These are phyloP conservation scores for Eucalyptus pauciflora DNA, from an alignment of 345 rosid genomes.

Conservation along the genomic window DNA sequence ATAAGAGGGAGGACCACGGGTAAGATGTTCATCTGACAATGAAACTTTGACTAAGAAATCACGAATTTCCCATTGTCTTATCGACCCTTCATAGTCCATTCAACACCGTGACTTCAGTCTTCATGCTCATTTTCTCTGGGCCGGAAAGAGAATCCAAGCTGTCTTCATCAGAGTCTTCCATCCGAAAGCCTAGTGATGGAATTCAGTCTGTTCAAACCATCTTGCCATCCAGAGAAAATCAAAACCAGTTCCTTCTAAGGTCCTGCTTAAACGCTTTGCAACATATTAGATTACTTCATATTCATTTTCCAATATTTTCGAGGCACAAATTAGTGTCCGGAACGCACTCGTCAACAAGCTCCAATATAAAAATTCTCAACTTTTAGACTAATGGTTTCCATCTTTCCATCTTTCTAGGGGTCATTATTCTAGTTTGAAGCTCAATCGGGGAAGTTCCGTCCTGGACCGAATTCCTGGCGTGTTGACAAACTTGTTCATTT, in stretches of 20 bases:
- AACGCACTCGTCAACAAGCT: background rate
- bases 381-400: background rate
- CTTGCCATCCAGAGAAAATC: background rate
- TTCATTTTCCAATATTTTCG: background rate
- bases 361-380: background rate
- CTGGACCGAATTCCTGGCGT: background rate
- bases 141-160: background rate
- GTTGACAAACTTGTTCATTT: background rate
- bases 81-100: background rate
- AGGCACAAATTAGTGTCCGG: rapidly evolving
- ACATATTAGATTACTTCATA: background rate
- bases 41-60: background rate
- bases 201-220: background rate
- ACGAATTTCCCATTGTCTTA: background rate
- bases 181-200: background rate
- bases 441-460: background rate
- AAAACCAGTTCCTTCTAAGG: background rate
- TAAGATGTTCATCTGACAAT: background rate
- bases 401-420: background rate
- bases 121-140: background rate
- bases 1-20: background rate
- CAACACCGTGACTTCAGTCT: background rate
- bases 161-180: background rate
- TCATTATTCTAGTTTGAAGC: background rate
- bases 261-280: rapidly evolving